Evolutionary conservation across 179 eudicot genomes (phyloP), one percentile per base, ranked within the genome.

Genomic region (Silene vulgaris): DNA sequence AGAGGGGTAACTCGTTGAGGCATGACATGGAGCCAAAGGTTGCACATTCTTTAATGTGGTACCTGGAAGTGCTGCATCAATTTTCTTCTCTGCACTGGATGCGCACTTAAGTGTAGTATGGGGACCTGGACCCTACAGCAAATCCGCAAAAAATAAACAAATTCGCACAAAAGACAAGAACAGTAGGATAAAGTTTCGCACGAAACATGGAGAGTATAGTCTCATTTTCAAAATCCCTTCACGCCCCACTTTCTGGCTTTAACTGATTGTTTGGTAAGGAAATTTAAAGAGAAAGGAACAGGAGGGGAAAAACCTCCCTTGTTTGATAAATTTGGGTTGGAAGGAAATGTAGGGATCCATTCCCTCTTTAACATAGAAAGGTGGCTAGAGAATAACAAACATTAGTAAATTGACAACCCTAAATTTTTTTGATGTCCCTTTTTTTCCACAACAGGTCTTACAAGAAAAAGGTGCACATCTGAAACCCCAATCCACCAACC

Each of bases 91-190:
- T 76, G 66, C 72, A 78, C 75, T 77, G 28, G 82, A 63, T 72
- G 81, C 75, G 65, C 76, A 81, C 73, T 76, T 85, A 57, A 74
- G 68, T 50, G 80, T 83, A 80, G 75, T 79, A 19, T 71, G 73
- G 74, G 81, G 78, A 73, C 78, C 84, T 73, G 90, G 74, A 63
- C 82, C 92, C 97, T 89, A 90, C 71, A 82, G 75, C 73, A 81
- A 77, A 66, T 76, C 40, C 61, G 45, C 56, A 40, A 40, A 69
- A 71, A 45, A 52, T 70, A 26, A 2, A 45, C 21, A 62, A 68
- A 14, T 9, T 56, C 37, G 28, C 40, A 40, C 23, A 69, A 40
- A 21, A 78, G 32, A 60, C 35, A 16, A 52, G 0, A 40, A 40
- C 8, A 16, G 61, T 40, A 54, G 43, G 61, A 30, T 30, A 28